phyloP scores from a whole-genome alignment of 2,329 filamentous ascomycete genomes.

The Colletotrichum agaves region DNA sequence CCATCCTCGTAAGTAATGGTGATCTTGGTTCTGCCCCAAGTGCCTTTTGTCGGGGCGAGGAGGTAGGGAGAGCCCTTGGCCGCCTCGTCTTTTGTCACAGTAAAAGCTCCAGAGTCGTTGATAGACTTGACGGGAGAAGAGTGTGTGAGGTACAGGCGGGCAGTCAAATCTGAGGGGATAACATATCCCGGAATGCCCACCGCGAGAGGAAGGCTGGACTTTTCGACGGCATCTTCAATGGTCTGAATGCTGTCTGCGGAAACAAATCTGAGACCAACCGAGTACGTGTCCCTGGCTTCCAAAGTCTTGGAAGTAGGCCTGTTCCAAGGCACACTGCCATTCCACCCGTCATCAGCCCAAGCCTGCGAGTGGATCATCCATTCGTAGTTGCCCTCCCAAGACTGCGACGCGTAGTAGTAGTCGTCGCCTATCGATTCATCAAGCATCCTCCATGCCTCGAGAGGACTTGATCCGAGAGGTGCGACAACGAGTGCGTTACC shows the following conservation, averaged over 20 bases:
- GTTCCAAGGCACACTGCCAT: conserved; percentile 62
- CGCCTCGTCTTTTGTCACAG: conserved; percentile 19
- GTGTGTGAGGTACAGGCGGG: conserved; percentile 57
- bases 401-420: conserved; percentile 62
- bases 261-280: conserved; percentile 63
- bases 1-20: conserved; percentile 59
- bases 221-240: conserved; percentile 56
- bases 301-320: conserved; percentile 58
- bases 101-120: conserved; percentile 49
- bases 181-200: conserved; percentile 66
- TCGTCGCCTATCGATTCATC: conserved; percentile 53
- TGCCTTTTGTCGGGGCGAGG: conserved; percentile 53
- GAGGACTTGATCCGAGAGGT: conserved; percentile 54
- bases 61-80: conserved; percentile 46
- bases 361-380: conserved; percentile 67
- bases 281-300: conserved; percentile 54
- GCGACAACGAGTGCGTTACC: conserved; percentile 66
- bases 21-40: conserved; percentile 62
- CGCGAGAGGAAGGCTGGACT: conserved; percentile 58
- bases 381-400: conserved; percentile 70
- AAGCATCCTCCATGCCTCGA: conserved; percentile 67
- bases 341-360: conserved; percentile 68
- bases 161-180: conserved; percentile 58
- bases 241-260: conserved; percentile 55
- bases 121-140: conserved; percentile 53